phyloP scores from a whole-genome alignment of 1,284 basidiomycete species.

The Ceratobasidium papillatum region DNA sequence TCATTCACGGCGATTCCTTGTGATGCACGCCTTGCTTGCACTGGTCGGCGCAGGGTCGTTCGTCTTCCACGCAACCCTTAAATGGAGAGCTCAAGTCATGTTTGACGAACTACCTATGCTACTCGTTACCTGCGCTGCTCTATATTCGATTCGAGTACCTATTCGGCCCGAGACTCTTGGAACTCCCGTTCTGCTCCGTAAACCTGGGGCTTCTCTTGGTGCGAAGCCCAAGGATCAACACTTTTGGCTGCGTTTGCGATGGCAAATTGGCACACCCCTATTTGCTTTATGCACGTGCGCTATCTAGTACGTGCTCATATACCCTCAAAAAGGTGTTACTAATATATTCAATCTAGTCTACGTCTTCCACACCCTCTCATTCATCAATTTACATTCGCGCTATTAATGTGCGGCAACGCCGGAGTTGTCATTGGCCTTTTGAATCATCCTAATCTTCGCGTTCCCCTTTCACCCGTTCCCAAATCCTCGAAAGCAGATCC shows the following conservation, averaged over 20 bases:
- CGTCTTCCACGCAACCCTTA: conserved; percentile 46
- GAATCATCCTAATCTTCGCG: conserved; percentile 29
- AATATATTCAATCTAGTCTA: background rate
- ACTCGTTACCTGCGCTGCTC: conserved; percentile 29
- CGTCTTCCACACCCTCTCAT: conserved; percentile 9
- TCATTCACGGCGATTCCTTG: conserved; percentile 19
- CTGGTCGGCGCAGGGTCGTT: conserved; percentile 45
- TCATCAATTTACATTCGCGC: conserved; percentile 30
- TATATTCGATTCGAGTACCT: conserved; percentile 37
- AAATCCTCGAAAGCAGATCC: background rate
- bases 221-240: conserved; percentile 17
- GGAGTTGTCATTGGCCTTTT: conserved; percentile 29
- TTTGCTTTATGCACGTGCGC: conserved; percentile 26
- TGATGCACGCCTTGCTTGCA: conserved; percentile 33
- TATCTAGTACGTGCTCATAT: conserved; percentile 16
- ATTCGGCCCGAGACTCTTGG: conserved; percentile 20
- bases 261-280: conserved; percentile 32
- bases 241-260: conserved; percentile 32
- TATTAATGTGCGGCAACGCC: conserved; percentile 34
- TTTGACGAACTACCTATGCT: conserved; percentile 40
- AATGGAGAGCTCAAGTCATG: conserved; percentile 46
- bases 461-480: conserved; percentile 14
- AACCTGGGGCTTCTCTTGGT: background rate
- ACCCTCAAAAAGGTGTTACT: background rate
- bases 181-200: background rate